These are phyloP conservation scores for Pseudogymnoascus destructans DNA, from an alignment of 2,329 filamentous ascomycete species.

Conservation along the genomic window DNA sequence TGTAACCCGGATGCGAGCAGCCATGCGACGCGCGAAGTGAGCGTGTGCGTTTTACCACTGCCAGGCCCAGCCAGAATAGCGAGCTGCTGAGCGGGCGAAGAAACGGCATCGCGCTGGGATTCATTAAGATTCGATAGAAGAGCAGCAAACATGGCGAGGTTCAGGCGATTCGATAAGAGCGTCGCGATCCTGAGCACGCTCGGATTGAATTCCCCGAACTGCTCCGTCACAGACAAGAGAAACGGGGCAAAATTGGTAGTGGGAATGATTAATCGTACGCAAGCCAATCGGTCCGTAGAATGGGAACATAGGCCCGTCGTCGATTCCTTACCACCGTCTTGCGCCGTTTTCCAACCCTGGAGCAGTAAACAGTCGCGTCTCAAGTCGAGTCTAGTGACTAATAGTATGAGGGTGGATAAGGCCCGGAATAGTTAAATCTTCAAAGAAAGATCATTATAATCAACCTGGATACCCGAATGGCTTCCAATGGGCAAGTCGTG, in stretches of 20 bases:
- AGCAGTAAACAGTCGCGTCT: background rate
- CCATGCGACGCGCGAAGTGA: slow-evolving; percentile 86
- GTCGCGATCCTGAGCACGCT: background rate
- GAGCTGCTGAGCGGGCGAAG: slow-evolving; percentile 41
- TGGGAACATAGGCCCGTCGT: background rate
- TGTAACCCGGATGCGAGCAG: slow-evolving; percentile 60
- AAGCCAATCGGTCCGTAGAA: background rate
- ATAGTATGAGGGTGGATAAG: background rate
- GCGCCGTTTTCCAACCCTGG: background rate
- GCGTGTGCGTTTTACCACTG: slow-evolving; percentile 85
- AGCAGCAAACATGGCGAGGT: background rate
- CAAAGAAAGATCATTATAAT: background rate
- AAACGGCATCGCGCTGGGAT: slow-evolving; percentile 51
- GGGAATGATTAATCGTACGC: background rate
- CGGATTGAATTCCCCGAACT: background rate
- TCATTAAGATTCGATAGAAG: slow-evolving; percentile 49
- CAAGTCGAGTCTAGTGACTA: background rate
- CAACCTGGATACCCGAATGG: background rate
- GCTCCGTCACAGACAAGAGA: background rate
- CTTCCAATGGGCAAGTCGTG: background rate
- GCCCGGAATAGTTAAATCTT: background rate
- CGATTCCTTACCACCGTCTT: background rate
- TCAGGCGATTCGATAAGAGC: background rate
- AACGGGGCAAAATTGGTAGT: background rate
- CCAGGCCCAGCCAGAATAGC: slow-evolving; percentile 56